phyloP scores from a whole-genome alignment of 306 rosid genomes.

The Corylus heterophylla region DNA sequence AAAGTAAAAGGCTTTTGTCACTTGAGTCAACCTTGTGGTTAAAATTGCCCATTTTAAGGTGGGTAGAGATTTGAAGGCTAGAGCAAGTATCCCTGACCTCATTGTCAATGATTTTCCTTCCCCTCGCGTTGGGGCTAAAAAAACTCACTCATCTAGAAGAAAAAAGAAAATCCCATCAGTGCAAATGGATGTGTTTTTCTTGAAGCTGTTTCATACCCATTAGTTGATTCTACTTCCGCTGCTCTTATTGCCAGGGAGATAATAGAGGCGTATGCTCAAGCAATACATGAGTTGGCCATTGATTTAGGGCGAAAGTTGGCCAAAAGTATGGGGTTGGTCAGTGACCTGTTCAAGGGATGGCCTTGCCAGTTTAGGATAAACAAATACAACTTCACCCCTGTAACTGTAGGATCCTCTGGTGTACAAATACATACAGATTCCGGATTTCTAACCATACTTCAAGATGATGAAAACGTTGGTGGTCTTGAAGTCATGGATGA shows the following conservation, averaged over 20 bases:
- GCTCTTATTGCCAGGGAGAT: slow-evolving; percentile 16
- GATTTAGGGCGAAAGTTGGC: slow-evolving; percentile 46
- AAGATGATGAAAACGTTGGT: slow-evolving; percentile 65
- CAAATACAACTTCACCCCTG: slow-evolving; percentile 55
- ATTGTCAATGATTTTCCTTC: no score
- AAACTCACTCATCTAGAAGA: no score
- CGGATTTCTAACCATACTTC: slow-evolving; percentile 58
- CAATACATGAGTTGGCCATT: slow-evolving; percentile 39
- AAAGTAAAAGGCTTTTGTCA: no score
- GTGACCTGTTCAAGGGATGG: slow-evolving; percentile 45
- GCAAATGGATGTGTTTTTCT: no score
- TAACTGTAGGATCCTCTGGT: slow-evolving; percentile 48
- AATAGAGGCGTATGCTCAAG: slow-evolving; percentile 37
- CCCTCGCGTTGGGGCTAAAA: no score
- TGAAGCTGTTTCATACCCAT: no score
- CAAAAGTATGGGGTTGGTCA: slow-evolving; percentile 40
- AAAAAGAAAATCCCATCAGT: no score
- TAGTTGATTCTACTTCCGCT: not conserved
- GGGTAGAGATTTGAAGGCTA: no score
- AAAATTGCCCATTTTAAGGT: no score
- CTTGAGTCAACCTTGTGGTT: no score
- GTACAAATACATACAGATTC: slow-evolving; percentile 58
- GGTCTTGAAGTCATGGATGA: slow-evolving; percentile 61
- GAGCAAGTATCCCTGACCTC: no score
- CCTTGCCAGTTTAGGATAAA: slow-evolving; percentile 54